Evolutionary conservation across 768 basidiomycete species (phyloP).

Genomic region (Chalciporus chontae): DNA sequence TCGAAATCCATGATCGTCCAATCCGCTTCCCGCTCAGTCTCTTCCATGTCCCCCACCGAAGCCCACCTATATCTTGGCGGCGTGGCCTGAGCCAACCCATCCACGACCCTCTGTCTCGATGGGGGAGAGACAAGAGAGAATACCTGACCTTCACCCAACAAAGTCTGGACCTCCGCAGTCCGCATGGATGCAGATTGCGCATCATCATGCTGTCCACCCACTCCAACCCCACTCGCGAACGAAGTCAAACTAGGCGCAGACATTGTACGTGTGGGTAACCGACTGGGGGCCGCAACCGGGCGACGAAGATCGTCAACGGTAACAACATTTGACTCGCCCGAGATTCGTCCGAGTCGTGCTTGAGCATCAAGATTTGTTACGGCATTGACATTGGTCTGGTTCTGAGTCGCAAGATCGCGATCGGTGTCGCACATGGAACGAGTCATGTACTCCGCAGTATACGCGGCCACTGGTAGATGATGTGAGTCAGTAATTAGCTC

Average conservation of each 20-base stretch:
- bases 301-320: neutral
- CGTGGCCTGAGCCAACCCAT: no score
- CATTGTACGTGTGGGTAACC: neutral
- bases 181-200: no score
- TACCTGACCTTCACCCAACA: no score
- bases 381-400: neutral
- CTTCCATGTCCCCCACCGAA: no score
- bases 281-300: neutral
- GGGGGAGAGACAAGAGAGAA: no score
- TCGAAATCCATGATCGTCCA: neutral
- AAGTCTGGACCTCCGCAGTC: no score
- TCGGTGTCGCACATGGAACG: neutral
- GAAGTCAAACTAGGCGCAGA: neutral
- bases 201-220: no score
- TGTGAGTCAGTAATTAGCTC: constrained; percentile 3
- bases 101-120: no score
- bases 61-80: no score
- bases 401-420: neutral
- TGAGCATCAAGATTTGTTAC: neutral
- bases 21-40: neutral
- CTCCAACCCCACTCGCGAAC: neutral
- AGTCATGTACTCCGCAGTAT: constrained; percentile 3
- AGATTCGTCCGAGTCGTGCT: no score
- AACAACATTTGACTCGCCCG: neutral
- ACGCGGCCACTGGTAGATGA: neutral